A percentile compares a stretch with the other conserved stretches of the same genome.
Evolutionary conservation across 2,329 filamentous ascomycete species (phyloP).

Genomic region (Alternaria brassicae): DNA sequence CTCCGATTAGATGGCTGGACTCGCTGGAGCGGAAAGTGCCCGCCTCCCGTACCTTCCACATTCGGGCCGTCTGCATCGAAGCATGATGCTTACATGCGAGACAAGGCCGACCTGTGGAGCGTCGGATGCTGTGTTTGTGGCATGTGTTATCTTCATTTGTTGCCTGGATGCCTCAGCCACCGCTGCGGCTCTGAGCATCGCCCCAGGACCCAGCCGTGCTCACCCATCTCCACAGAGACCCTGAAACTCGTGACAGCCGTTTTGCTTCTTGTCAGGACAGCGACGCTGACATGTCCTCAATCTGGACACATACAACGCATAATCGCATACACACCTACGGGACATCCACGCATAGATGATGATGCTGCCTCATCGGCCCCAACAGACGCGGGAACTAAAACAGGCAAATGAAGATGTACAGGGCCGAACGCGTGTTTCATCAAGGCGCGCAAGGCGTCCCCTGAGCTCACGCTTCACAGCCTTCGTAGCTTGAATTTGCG

Average conservation of each 20-base stretch:
- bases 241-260: constrained; percentile 9
- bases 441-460: constrained; percentile 22
- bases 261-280: constrained; percentile 4
- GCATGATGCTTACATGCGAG: background rate
- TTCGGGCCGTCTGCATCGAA: background rate
- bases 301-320: background rate
- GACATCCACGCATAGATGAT: background rate
- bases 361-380: constrained; percentile 6
- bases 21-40: background rate
- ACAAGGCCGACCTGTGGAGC: background rate
- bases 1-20: constrained; percentile 15
- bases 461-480: constrained; percentile 24
- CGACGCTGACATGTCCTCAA: background rate
- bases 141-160: background rate
- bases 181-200: constrained; percentile 1
- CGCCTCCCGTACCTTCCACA: constrained; percentile 5
- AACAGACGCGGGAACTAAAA: background rate
- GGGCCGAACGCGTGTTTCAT: constrained; percentile 33
- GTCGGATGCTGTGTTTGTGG: background rate
- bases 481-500: constrained; percentile 18
- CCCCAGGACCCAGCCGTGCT: background rate
- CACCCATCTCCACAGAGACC: background rate
- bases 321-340: background rate
- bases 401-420: constrained; percentile 29
- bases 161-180: background rate